A percentile compares a stretch with the other conserved stretches of the same genome.
Conservation (phyloP, 2,329 filamentous ascomycete species). For the Xylaria sp. region DNA sequence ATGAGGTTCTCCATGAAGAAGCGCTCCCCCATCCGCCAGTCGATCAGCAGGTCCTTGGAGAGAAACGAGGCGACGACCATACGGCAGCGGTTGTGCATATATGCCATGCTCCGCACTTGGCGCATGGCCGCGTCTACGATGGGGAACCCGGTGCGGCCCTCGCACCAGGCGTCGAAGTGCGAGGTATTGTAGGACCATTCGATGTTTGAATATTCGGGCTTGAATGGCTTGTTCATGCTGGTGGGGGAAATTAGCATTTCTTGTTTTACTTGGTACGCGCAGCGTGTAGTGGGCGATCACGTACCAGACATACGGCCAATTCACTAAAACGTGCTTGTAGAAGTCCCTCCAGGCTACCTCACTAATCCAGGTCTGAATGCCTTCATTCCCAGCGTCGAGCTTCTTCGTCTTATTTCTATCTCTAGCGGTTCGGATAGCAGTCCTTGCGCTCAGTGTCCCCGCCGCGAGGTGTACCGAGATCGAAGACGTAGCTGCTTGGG, state of each 20-base stretch:
- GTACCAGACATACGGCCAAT: slow-evolving; percentile 86
- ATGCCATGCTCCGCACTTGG: slow-evolving; percentile 74
- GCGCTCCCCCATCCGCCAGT: slow-evolving; percentile 84
- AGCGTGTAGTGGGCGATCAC: neutral
- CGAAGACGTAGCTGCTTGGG: slow-evolving; percentile 71
- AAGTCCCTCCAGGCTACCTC: slow-evolving; percentile 91
- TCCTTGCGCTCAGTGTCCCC: slow-evolving; percentile 74
- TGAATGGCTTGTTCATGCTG: slow-evolving; percentile 73
- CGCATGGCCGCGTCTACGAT: slow-evolving; percentile 90
- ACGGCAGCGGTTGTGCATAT: slow-evolving; percentile 86
- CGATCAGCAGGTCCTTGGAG: slow-evolving; percentile 80
- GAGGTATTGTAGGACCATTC: slow-evolving; percentile 80
- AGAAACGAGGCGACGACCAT: slow-evolving; percentile 88
- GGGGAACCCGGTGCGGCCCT: slow-evolving; percentile 81
- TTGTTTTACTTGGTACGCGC: too few relatives aligned
- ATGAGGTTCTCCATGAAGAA: slow-evolving; percentile 86
- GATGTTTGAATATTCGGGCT: slow-evolving; percentile 85
- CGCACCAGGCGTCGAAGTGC: slow-evolving; percentile 78
- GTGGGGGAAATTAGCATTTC: slow-evolving; percentile 20
- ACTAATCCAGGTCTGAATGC: slow-evolving; percentile 79
- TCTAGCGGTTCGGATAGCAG: slow-evolving; percentile 72
- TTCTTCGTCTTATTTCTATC: slow-evolving; percentile 61
- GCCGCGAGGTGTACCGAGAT: slow-evolving; percentile 77
- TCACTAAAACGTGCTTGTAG: slow-evolving; percentile 84
- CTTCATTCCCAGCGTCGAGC: slow-evolving; percentile 73